These are phyloP conservation scores for Mycosphaerella sp. DNA, from an alignment of 2,329 filamentous ascomycete genomes.

Conservation along the genomic window DNA sequence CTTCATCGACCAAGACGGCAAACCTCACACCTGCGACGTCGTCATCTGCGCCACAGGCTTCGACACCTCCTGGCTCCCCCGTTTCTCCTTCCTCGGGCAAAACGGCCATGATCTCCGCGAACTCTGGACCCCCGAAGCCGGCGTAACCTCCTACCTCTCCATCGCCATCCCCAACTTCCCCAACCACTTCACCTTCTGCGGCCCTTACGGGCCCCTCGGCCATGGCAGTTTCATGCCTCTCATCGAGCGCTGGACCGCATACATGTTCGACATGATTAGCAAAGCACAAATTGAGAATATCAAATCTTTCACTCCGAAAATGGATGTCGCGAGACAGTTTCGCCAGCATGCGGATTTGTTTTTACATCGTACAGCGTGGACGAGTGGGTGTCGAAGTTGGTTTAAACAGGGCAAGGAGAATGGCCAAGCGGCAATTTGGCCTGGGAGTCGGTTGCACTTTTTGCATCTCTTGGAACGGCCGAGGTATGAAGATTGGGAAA, in stretches of 20 bases:
- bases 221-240: conserved; percentile 40
- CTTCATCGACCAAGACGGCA: conserved; percentile 32
- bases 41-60: conserved; percentile 38
- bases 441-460: conserved; percentile 37
- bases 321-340: conserved; percentile 32
- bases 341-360: conserved; percentile 40
- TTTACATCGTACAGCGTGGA: conserved; percentile 37
- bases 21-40: conserved; percentile 31
- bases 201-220: conserved; percentile 39
- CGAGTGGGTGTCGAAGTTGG: conserved; percentile 33
- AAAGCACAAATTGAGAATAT: conserved; percentile 42
- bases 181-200: conserved; percentile 42
- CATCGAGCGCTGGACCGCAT: conserved; percentile 38
- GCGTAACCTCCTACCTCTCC: conserved; percentile 39
- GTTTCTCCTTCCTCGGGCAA: conserved; percentile 28
- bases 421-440: conserved; percentile 38
- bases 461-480: conserved; percentile 35
- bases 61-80: conserved; percentile 34
- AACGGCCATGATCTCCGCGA: conserved; percentile 31
- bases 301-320: conserved; percentile 36
- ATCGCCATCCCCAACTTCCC: conserved; percentile 40
- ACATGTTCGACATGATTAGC: conserved; percentile 37
- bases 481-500: conserved; percentile 41
- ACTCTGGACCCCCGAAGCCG: conserved; percentile 34
- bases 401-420: conserved; percentile 36